A percentile compares a stretch with the other conserved stretches of the same genome.
phyloP scores from a whole-genome alignment of 108 stramenopile species.

The Nitzschia palea region DNA sequence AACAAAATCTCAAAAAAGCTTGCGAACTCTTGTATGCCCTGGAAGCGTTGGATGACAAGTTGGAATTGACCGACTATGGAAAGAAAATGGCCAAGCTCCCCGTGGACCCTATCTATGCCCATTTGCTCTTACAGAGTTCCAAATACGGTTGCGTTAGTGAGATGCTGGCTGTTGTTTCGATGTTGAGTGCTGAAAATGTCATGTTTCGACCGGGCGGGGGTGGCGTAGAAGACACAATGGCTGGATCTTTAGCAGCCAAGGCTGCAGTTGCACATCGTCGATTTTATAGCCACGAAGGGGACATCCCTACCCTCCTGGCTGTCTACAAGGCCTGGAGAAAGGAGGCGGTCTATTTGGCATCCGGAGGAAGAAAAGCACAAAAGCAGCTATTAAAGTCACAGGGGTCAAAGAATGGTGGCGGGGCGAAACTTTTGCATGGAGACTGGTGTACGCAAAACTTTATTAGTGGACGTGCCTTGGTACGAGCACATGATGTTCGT shows the following conservation, averaged over 20 bases:
- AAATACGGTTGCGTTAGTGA: constrained; percentile 85
- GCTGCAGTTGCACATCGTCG: constrained; percentile 77
- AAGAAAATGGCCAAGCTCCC: constrained; percentile 78
- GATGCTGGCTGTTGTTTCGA: constrained; percentile 91
- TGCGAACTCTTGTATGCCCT: constrained; percentile 61
- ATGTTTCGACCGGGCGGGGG: constrained; percentile 92
- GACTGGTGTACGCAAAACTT: constrained; percentile 86
- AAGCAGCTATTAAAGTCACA: constrained; percentile 36
- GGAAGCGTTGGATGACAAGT: constrained; percentile 60
- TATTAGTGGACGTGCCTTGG: constrained; percentile 71
- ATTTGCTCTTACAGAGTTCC: constrained; percentile 64
- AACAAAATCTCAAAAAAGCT: constrained; percentile 53
- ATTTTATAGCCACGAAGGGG: constrained; percentile 89
- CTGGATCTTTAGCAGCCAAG: constrained; percentile 63
- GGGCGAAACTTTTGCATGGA: constrained; percentile 58
- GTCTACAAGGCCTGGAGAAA: constrained; percentile 92
- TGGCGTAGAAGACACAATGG: constrained; percentile 43
- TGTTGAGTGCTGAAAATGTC: constrained; percentile 94
- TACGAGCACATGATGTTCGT: constrained; percentile 70
- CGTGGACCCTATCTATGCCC: constrained; percentile 73
- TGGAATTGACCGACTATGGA: constrained; percentile 75
- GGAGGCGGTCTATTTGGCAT: constrained; percentile 62
- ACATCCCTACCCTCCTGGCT: constrained; percentile 89
- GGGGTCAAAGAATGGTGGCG: constrained; percentile 48
- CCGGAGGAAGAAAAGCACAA: constrained; percentile 24